Evolutionary conservation across 495 filamentous ascomycete genomes (phyloP).

Genomic region (Coniosporium apollinis): DNA sequence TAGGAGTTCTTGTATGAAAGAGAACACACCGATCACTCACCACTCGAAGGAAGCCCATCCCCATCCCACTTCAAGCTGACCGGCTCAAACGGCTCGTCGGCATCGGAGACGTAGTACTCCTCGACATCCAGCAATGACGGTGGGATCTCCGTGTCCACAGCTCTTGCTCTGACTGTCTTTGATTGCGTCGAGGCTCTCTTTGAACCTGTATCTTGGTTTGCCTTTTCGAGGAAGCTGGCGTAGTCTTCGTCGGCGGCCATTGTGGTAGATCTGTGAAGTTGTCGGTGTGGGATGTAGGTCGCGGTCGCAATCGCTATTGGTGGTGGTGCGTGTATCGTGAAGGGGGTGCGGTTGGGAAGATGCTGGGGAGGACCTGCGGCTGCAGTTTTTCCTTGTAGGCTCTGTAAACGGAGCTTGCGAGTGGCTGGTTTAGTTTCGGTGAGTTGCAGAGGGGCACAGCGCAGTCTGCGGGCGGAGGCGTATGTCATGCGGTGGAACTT

Average conservation of each 20-base stretch:
- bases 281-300: too few relatives aligned
- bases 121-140: slow-evolving; percentile 37
- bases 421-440: too few relatives aligned
- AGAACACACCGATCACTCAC: slow-evolving; percentile 9
- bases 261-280: slow-evolving; percentile 10
- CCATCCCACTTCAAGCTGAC: slow-evolving; percentile 50
- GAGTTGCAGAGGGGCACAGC: too few relatives aligned
- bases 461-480: too few relatives aligned
- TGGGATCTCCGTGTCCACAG: slow-evolving; percentile 40
- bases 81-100: slow-evolving; percentile 69
- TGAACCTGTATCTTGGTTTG: slow-evolving; percentile 46
- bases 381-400: too few relatives aligned
- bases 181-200: slow-evolving; percentile 15
- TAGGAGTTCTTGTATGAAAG: background rate
- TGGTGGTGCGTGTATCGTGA: too few relatives aligned
- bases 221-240: slow-evolving; percentile 66
- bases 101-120: slow-evolving; percentile 57
- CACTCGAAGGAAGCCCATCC: slow-evolving; percentile 15
- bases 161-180: slow-evolving; percentile 16
- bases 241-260: slow-evolving; percentile 75
- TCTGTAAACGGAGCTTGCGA: too few relatives aligned
- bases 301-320: too few relatives aligned
- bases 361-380: too few relatives aligned
- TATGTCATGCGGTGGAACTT: too few relatives aligned
- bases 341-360: too few relatives aligned